Evolutionary conservation across 805 yeast genomes (phyloP).

Genomic region (Kodamaea laetipori): DNA sequence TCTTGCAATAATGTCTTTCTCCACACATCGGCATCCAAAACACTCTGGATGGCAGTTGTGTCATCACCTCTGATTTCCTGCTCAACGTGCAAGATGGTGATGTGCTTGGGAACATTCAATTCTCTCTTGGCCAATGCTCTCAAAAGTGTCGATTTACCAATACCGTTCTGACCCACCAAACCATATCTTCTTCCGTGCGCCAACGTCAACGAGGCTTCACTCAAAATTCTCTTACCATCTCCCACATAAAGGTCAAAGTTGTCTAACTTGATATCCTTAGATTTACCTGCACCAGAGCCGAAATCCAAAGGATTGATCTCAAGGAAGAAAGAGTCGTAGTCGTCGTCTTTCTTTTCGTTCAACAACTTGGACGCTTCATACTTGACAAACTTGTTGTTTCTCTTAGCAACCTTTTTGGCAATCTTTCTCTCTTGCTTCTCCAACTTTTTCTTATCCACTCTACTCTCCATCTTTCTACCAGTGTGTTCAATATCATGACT

Average conservation of each 20-base stretch:
- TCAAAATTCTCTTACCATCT: constrained; percentile 87
- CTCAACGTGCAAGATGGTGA: constrained; percentile 93
- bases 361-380: constrained; percentile 94
- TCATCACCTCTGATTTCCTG: constrained; percentile 97
- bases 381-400: constrained; percentile 77
- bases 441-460: constrained; percentile 94
- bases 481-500: constrained; percentile 85
- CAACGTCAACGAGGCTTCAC: constrained; percentile 83
- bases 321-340: constrained; percentile 93
- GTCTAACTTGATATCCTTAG: constrained; percentile 94
- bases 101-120: constrained; percentile 89
- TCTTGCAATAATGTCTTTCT: constrained; percentile 83
- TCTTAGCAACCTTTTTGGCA: constrained; percentile 94
- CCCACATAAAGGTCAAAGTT: constrained; percentile 94
- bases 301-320: constrained; percentile 94
- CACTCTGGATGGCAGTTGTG: constrained; percentile 86
- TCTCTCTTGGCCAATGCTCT: constrained; percentile 94
- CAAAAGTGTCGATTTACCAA: constrained; percentile 94
- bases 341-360: constrained; percentile 61
- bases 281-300: constrained; percentile 81
- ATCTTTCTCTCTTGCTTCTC: constrained; percentile 97
- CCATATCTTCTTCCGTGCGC: constrained; percentile 95
- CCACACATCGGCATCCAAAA: constrained; percentile 99
- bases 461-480: constrained; percentile 87
- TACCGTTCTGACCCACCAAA: constrained; percentile 98